Base-by-base conservation (phyloP, 305 asterid species). In the Plantago rigida region DNA sequence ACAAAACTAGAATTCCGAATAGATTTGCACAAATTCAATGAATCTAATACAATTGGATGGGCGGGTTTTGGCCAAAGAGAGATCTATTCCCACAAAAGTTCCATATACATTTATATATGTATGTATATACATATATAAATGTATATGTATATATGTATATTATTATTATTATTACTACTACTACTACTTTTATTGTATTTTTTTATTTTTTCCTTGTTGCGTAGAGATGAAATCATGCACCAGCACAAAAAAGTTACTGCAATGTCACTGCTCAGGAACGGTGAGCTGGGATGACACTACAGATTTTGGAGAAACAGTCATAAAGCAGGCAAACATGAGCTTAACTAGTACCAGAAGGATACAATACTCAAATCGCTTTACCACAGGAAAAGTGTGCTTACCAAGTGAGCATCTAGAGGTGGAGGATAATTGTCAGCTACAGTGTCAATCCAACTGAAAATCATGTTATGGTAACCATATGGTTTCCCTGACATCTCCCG, bases 341-440 rank as follows among this genome's bases (percentile, higher is more conserved):
- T 13, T 22, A 15, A 61, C 28, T 59, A 47, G 15, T 13, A 4
- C 29, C 51, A 53, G 7, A 68, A 53, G 45, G 47, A 51, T 1
- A 65, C 13, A 42, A n/a, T n/a, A 12, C 63, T 54, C 29, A 52
- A 8, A 52, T 5, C 9, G 22, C 48, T 12, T 45, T 19, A 52
- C 66, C 51, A 46, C 34, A 17, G 13, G 50, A 22, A 51, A 19
- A 14, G 39, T 13, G 29, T 5, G 56, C 69, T 17, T 82, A 93
- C 97, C 97, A 93, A 85, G 92, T 93, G 99, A 86, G 99, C 92
- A 89, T 89, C 97, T 63, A 93, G 80, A 69, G 97, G 97, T 10
- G 99, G 97, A 13, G 99, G 99, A 58, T 80, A 93, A 70, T 93
- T 93, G 65, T 87, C 93, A 39, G 84, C 78, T 56, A 89, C 81